Conservation (phyloP, 768 basidiomycete species). For the Tylopilus felleus region DNA sequence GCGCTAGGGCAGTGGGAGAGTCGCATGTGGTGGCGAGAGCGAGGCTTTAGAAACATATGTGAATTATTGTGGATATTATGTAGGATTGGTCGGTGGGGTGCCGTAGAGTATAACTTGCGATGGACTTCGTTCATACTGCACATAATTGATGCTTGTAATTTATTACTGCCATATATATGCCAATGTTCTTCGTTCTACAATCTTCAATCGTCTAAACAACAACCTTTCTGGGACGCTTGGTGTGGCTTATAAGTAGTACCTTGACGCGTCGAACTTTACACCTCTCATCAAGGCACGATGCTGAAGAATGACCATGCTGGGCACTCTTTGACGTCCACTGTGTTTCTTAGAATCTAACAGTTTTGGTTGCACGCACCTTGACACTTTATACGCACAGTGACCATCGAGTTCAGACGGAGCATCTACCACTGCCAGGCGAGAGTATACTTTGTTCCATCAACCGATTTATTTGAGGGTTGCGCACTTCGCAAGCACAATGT, state of each 20-base stretch:
- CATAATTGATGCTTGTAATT: not conserved
- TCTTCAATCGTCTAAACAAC: too few species aligned
- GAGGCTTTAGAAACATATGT: slow-evolving; percentile 11
- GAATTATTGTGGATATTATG: not conserved
- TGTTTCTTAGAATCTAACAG: too few species aligned
- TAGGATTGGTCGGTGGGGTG: not conserved
- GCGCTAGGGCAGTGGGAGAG: not conserved
- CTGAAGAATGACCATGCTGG: too few species aligned
- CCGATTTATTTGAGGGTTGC: too few species aligned
- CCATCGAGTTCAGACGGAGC: too few species aligned
- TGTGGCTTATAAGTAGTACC: not conserved
- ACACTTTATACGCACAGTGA: too few species aligned
- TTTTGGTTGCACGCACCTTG: too few species aligned
- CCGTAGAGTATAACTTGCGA: not conserved
- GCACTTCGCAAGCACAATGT: too few species aligned
- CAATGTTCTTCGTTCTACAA: not conserved
- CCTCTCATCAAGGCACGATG: not conserved
- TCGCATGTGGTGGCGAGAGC: slow-evolving; percentile 2
- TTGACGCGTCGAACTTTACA: not conserved
- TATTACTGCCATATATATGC: not conserved
- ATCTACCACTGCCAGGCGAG: too few species aligned
- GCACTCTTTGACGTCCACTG: too few species aligned
- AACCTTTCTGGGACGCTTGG: too few species aligned
- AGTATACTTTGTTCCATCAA: too few species aligned
- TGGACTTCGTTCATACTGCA: not conserved